A percentile compares a stretch with the other conserved stretches of the same genome.
Evolutionary conservation across 106 monocot genomes (phyloP).

Genomic region (Platanthera zijinensis): DNA sequence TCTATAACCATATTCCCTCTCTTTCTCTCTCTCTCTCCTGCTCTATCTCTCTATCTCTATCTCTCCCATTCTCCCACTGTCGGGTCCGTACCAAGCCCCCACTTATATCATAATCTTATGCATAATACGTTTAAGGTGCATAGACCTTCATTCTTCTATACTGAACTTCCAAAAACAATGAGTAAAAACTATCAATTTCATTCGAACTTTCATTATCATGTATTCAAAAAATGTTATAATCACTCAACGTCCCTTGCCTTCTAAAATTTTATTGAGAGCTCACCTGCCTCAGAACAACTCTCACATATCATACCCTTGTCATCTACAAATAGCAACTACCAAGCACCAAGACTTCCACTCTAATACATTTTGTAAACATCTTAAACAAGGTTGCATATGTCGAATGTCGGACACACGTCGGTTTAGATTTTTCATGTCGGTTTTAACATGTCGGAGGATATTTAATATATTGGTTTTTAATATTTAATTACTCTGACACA

Average conservation of each 20-base stretch:
- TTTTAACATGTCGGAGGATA: too few relatives aligned
- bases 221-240: not conserved
- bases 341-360: not conserved
- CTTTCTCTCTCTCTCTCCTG: too few relatives aligned
- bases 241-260: not conserved
- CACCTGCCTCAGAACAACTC: not conserved
- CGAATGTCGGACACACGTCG: too few relatives aligned
- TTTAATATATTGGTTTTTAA: too few relatives aligned
- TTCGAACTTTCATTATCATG: not conserved
- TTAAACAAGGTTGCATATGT: too few relatives aligned
- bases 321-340: not conserved
- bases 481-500: too few relatives aligned
- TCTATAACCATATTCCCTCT: too few relatives aligned
- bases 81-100: not conserved
- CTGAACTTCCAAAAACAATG: not conserved
- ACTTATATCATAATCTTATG: not conserved
- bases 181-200: not conserved
- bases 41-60: too few relatives aligned
- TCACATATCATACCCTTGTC: not conserved
- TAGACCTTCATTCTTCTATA: not conserved
- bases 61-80: too few relatives aligned
- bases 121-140: not conserved
- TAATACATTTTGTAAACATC: not conserved
- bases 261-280: not conserved
- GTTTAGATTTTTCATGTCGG: too few relatives aligned